Conservation (phyloP, 306 rosid species). For the Trichosanthes truncata region DNA sequence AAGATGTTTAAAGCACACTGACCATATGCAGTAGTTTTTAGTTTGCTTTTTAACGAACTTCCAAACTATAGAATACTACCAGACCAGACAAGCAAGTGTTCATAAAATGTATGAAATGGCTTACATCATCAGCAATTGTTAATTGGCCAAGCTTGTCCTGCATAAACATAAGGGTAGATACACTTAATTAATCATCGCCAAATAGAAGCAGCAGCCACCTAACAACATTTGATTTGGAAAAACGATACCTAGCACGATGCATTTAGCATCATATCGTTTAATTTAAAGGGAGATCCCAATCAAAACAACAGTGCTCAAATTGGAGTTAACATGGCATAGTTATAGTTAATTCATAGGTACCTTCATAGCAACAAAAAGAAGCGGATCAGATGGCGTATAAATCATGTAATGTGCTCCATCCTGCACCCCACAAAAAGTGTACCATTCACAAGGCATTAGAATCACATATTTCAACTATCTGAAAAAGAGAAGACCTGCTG, state of each 20-base stretch:
- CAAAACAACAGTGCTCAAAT: background rate
- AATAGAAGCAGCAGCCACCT: background rate
- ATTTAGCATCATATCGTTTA: background rate
- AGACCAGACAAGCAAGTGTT: background rate
- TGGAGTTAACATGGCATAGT: background rate
- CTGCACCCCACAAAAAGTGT: constrained; percentile 25
- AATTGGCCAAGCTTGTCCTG: constrained; percentile 64
- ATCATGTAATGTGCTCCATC: constrained; percentile 71
- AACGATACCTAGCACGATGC: background rate
- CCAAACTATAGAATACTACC: background rate
- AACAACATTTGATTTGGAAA: background rate
- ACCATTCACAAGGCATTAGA: background rate
- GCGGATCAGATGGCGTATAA: constrained; percentile 86
- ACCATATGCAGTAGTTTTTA: background rate
- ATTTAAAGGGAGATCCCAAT: background rate
- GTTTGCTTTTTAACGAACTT: background rate
- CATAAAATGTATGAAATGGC: constrained; percentile 14
- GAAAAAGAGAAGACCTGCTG: background rate
- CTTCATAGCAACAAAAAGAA: constrained; percentile 52
- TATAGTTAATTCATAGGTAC: constrained; percentile 14
- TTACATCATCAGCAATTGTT: constrained; percentile 91
- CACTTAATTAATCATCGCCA: background rate
- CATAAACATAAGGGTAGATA: constrained; percentile 18
- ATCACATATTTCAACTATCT: background rate
- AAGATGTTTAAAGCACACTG: background rate